A percentile compares a stretch with the other conserved stretches of the same genome.
Conservation (phyloP, 2,329 filamentous ascomycete genomes). For the Tympanopsis confertula region DNA sequence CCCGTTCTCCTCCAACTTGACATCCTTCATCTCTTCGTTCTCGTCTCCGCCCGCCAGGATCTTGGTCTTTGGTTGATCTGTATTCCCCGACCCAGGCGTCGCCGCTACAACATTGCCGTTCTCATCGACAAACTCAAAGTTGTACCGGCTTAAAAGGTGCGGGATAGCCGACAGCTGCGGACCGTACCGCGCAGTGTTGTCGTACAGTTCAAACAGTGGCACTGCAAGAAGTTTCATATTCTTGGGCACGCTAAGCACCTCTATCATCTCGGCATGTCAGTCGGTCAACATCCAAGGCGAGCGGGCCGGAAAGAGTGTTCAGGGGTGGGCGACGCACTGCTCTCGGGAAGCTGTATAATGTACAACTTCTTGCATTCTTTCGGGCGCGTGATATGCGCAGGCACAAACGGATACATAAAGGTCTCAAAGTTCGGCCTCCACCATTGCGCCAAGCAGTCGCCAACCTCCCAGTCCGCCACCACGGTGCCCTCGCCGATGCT, state of each 20-base stretch:
- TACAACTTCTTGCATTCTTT: conserved; percentile 99
- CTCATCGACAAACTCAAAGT: conserved; percentile 96
- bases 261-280: conserved; percentile 28
- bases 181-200: conserved; percentile 89
- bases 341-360: conserved; percentile 85
- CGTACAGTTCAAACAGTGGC: conserved; percentile 93
- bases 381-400: conserved; percentile 88
- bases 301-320: not conserved
- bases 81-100: conserved; percentile 62
- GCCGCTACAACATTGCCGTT: conserved; percentile 74
- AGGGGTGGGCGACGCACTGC: conserved; percentile 48
- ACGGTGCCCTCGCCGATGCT: conserved; percentile 77
- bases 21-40: conserved; percentile 46
- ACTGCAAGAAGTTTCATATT: conserved; percentile 99
- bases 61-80: conserved; percentile 49
- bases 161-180: conserved; percentile 94
- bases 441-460: conserved; percentile 93
- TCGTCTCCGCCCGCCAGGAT: conserved; percentile 50
- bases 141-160: conserved; percentile 85
- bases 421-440: conserved; percentile 99
- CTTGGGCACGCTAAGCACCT: conserved; percentile 91
- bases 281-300: no score
- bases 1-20: no score
- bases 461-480: conserved; percentile 78
- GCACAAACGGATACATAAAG: conserved; percentile 98